phyloP scores from a whole-genome alignment of 2,329 filamentous ascomycete genomes.

The Diaporthe helianthi region DNA sequence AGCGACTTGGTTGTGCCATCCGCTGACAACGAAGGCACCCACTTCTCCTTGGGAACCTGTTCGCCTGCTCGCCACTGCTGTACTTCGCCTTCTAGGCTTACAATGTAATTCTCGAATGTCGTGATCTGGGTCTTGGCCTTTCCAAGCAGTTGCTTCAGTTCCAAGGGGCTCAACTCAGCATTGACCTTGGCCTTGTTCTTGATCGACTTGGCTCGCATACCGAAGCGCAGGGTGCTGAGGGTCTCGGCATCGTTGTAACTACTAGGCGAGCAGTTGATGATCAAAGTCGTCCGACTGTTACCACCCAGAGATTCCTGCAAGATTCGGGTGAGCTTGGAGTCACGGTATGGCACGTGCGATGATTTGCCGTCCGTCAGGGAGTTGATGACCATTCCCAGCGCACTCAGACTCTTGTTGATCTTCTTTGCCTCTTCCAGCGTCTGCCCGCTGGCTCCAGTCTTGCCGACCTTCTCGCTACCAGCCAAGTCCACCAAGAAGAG shows the following conservation, averaged over 20 bases:
- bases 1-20: slow-evolving; percentile 58
- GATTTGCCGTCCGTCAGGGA: slow-evolving; percentile 96
- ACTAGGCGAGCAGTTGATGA: slow-evolving; percentile 98
- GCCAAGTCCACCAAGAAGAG: slow-evolving; percentile 98
- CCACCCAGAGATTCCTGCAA: slow-evolving; percentile 96
- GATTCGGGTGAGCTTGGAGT: slow-evolving; percentile 97
- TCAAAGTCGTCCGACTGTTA: slow-evolving; percentile 97
- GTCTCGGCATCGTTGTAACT: slow-evolving; percentile 98
- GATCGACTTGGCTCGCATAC: slow-evolving; percentile 96
- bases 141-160: slow-evolving; percentile 91
- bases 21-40: slow-evolving; percentile 72
- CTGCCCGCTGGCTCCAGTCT: slow-evolving; percentile 96
- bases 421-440: slow-evolving; percentile 99
- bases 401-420: slow-evolving; percentile 99
- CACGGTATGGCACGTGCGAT: slow-evolving; percentile 92
- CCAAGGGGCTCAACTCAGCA: slow-evolving; percentile 91
- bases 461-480: slow-evolving; percentile 97
- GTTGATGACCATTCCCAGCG: slow-evolving; percentile 99
- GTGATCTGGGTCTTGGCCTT: slow-evolving; percentile 91
- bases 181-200: slow-evolving; percentile 99
- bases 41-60: slow-evolving; percentile 84
- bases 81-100: slow-evolving; percentile 83
- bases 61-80: slow-evolving; percentile 89
- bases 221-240: slow-evolving; percentile 88
- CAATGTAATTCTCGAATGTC: slow-evolving; percentile 87